Conservation (phyloP, 768 basidiomycete genomes). For the Lactarius evosmus region DNA sequence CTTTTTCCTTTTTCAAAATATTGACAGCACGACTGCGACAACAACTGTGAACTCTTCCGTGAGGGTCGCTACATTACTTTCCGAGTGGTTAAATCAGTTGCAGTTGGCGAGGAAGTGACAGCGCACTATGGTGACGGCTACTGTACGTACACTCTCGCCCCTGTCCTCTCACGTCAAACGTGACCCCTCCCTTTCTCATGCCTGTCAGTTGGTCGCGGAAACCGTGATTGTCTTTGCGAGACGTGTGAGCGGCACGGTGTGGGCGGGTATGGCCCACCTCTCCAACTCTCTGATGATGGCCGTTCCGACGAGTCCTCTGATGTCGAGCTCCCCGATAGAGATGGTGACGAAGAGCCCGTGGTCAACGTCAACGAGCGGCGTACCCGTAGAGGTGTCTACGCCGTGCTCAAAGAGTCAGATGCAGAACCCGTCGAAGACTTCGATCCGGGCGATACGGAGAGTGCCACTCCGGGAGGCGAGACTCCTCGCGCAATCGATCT, state of each 20-base stretch:
- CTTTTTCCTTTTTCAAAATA: conserved; percentile 19
- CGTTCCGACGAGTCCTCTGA: conserved; percentile 40
- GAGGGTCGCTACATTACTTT: conserved; percentile 90
- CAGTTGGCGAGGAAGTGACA: conserved; percentile 81
- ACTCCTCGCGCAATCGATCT: conserved; percentile 14
- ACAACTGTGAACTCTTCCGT: conserved; percentile 85
- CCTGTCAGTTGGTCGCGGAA: conserved; percentile 57
- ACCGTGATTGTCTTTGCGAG: conserved; percentile 79
- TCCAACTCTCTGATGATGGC: conserved; percentile 53
- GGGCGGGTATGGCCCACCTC: conserved; percentile 66
- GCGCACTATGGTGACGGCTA: conserved; percentile 90
- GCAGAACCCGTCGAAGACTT: conserved; percentile 53
- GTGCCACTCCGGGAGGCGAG: conserved; percentile 8
- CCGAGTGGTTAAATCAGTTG: conserved; percentile 73
- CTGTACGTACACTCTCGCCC: conserved; percentile 51
- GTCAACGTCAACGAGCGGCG: conserved; percentile 75
- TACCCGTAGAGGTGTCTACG: conserved; percentile 80
- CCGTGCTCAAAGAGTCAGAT: conserved; percentile 61
- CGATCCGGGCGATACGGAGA: conserved; percentile 38
- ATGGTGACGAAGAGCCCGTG: conserved; percentile 35
- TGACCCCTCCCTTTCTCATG: conserved; percentile 33
- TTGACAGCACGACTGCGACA: conserved; percentile 80
- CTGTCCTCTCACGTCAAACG: conserved; percentile 28
- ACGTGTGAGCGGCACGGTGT: conserved; percentile 75
- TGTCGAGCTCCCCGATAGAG: conserved; percentile 28